These are phyloP conservation scores for Patellaria atrata DNA, from an alignment of 495 filamentous ascomycete species.

Conservation along the genomic window DNA sequence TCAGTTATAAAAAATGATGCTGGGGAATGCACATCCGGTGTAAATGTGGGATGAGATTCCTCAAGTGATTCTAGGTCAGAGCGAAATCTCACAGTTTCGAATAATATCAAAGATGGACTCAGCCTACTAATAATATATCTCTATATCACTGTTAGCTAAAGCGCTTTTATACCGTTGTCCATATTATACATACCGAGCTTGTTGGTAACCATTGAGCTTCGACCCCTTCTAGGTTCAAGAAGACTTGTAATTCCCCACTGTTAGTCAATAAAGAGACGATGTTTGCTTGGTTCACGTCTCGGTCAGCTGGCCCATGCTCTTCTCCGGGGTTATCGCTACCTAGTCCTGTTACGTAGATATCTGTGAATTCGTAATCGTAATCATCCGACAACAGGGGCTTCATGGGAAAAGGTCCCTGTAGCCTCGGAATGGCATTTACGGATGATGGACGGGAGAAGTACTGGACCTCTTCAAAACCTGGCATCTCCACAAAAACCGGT, in stretches of 20 bases:
- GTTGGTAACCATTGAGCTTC: conserved; percentile 72
- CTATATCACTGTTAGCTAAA: no score
- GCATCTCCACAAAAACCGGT: conserved; percentile 34
- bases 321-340: conserved; percentile 34
- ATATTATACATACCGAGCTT: conserved; percentile 9
- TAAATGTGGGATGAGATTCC: conserved; percentile 26
- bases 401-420: conserved; percentile 77
- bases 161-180: no score
- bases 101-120: no score
- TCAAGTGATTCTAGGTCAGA: no score
- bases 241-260: conserved; percentile 59
- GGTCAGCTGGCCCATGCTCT: conserved; percentile 39
- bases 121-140: no score
- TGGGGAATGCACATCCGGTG: conserved; percentile 51
- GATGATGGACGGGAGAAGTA: conserved; percentile 54
- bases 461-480: conserved; percentile 32
- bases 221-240: conserved; percentile 64
- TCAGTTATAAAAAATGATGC: conserved; percentile 72
- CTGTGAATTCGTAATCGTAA: conserved; percentile 54
- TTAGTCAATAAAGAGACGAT: conserved; percentile 63
- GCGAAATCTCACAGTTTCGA: no score
- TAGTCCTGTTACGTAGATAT: conserved; percentile 42
- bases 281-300: conserved; percentile 29
- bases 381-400: conserved; percentile 43
- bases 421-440: conserved; percentile 57